Evolutionary conservation across 2,329 filamentous ascomycete genomes (phyloP).

Genomic region (Talaromyces sp.): DNA sequence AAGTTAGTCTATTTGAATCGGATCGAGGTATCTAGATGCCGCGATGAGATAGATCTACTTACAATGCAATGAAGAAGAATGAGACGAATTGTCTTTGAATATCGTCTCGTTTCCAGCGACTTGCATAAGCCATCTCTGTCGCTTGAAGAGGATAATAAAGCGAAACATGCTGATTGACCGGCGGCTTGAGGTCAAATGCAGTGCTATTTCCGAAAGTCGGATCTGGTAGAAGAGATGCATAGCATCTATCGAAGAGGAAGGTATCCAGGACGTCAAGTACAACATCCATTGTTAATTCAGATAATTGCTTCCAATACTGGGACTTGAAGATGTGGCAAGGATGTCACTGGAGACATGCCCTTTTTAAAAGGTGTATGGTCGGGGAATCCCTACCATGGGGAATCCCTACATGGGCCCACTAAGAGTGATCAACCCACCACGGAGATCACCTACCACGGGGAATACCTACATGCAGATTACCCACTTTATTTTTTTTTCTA

Average conservation of each 20-base stretch:
- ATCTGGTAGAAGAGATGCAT: constrained; percentile 53
- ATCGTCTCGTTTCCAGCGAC: constrained; percentile 33
- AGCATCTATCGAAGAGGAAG: constrained; percentile 73
- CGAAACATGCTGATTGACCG: constrained; percentile 30
- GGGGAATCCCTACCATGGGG: constrained; percentile 11
- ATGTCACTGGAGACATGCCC: background rate
- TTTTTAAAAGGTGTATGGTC: background rate
- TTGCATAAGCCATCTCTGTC: constrained; percentile 31
- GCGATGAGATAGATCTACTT: background rate
- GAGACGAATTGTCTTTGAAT: constrained; percentile 32
- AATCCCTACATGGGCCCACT: constrained; percentile 16
- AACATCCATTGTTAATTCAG: constrained; percentile 66
- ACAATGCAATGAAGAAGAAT: constrained; percentile 36
- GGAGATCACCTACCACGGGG: constrained; percentile 11
- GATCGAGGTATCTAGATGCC: background rate
- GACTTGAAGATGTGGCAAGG: background rate
- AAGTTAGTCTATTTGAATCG: background rate
- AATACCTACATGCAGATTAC: constrained; percentile 15
- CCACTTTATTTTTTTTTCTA: background rate
- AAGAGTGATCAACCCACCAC: background rate
- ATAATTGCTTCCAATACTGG: background rate
- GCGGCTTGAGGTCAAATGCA: background rate
- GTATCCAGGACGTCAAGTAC: constrained; percentile 79
- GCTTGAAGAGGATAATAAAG: constrained; percentile 29
- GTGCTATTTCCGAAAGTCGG: background rate